These are phyloP conservation scores for Falciphora oryzae DNA, from an alignment of 2,329 filamentous ascomycete genomes.

Conservation along the genomic window DNA sequence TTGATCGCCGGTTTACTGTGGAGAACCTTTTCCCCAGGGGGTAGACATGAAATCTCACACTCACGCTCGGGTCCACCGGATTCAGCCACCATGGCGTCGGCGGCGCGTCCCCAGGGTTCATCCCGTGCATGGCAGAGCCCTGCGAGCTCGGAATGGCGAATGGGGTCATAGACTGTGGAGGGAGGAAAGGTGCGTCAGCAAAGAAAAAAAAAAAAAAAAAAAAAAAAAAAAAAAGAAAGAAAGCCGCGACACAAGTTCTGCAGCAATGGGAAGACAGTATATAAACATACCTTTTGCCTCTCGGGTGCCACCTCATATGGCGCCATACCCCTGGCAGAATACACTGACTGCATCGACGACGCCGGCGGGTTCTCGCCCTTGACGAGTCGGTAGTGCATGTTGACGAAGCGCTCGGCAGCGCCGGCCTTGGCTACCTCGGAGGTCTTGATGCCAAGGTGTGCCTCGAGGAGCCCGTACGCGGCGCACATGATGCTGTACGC, in stretches of 20 bases:
- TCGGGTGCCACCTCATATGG: slow-evolving; percentile 16
- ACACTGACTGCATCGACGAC: slow-evolving; percentile 9
- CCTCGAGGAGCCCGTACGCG: slow-evolving; percentile 52
- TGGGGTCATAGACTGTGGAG: slow-evolving; percentile 13
- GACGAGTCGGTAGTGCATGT: slow-evolving; percentile 48
- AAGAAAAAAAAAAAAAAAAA: background rate
- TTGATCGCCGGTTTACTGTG: background rate
- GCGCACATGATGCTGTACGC: slow-evolving; percentile 59
- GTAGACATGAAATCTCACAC: background rate
- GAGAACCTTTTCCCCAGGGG: background rate
- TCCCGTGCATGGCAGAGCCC: slow-evolving; percentile 9
- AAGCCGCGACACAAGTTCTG: background rate
- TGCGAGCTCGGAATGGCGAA: slow-evolving; percentile 15
- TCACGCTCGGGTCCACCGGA: slow-evolving; percentile 16
- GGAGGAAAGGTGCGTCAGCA: slow-evolving; percentile 2
- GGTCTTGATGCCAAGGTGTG: slow-evolving; percentile 52
- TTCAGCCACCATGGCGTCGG: slow-evolving; percentile 23
- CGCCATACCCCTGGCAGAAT: slow-evolving; percentile 6
- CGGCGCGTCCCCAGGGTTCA: slow-evolving; percentile 14
- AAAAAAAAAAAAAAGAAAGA: background rate
- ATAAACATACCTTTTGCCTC: slow-evolving; percentile 18
- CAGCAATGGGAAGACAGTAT: background rate
- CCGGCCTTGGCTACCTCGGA: slow-evolving; percentile 51
- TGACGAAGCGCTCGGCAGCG: slow-evolving; percentile 54
- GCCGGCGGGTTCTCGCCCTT: slow-evolving; percentile 11